These are phyloP conservation scores for Cutaneotrichosporon cyanovorans DNA, from an alignment of 1,284 basidiomycete species.

Conservation along the genomic window DNA sequence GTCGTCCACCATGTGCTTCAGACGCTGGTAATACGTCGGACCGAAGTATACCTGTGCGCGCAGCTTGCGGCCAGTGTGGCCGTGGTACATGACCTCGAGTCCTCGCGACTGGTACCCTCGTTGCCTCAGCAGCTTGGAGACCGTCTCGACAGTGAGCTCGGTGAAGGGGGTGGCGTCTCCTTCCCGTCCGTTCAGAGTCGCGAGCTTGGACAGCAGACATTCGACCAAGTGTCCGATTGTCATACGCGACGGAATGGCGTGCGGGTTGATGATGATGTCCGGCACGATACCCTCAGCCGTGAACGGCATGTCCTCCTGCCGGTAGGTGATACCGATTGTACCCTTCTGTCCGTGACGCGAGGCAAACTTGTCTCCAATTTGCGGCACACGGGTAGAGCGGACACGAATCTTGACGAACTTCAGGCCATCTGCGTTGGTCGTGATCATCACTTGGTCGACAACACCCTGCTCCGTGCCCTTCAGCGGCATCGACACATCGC, in stretches of 20 bases:
- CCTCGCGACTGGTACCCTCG: conserved; percentile 94
- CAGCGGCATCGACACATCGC: conserved; percentile 93
- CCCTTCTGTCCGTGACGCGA: conserved; percentile 99
- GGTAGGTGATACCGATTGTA: conserved; percentile 97
- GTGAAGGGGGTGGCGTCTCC: conserved; percentile 99
- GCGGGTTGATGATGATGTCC: conserved; percentile 97
- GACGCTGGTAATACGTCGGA: conserved; percentile 96
- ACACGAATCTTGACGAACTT: conserved; percentile 99
- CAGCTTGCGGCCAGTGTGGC: conserved; percentile 92
- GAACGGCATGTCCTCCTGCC: conserved; percentile 99
- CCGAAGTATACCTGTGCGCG: conserved; percentile 98
- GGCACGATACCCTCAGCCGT: conserved; percentile 92
- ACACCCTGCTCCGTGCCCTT: conserved; percentile 98
- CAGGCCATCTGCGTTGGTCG: conserved; percentile 89
- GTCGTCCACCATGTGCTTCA: conserved; percentile 99
- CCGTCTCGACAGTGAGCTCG: conserved; percentile 92
- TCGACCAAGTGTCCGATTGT: conserved; percentile 99
- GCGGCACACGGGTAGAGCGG: conserved; percentile 88
- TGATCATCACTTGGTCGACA: conserved; percentile 94
- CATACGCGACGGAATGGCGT: conserved; percentile 99
- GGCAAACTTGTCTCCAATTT: conserved; percentile 98
- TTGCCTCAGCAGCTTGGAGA: conserved; percentile 70
- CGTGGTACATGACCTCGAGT: conserved; percentile 97
- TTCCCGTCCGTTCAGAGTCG: conserved; percentile 90
- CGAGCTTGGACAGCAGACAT: conserved; percentile 92